Conservation (phyloP, 345 rosid genomes). For the Conringia planisiliqua region DNA sequence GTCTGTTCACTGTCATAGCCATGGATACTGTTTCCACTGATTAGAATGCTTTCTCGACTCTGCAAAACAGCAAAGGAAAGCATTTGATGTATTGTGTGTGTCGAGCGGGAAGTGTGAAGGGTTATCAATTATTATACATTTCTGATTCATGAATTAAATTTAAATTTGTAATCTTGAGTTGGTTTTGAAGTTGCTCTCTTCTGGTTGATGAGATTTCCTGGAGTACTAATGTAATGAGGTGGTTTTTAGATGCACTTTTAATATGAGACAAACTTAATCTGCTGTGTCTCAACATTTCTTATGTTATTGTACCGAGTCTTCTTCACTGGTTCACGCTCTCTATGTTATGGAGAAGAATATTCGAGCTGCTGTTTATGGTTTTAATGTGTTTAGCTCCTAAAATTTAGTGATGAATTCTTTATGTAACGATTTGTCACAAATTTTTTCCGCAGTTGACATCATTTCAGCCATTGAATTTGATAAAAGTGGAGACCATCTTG, state of each 20-base stretch:
- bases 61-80: background rate
- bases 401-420: constrained; percentile 1
- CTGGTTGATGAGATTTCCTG: background rate
- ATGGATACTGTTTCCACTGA: background rate
- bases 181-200: background rate
- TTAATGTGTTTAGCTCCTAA: background rate
- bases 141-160: background rate
- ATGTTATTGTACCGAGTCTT: background rate
- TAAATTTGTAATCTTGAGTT: constrained; percentile 1
- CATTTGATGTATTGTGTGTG: background rate
- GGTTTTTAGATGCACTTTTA: background rate
- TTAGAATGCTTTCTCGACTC: constrained; percentile 1
- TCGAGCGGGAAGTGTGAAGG: background rate
- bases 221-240: background rate
- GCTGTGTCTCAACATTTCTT: background rate
- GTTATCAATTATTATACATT: background rate
- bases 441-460: constrained; percentile 77
- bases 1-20: constrained; percentile 5
- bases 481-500: constrained; percentile 94
- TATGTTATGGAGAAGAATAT: background rate
- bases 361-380: constrained; percentile 4
- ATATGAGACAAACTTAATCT: background rate
- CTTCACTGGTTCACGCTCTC: background rate
- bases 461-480: constrained; percentile 99
- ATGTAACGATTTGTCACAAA: constrained; percentile 14